Base-by-base conservation (phyloP, 2,329 filamentous ascomycete genomes). In the Trichophyton simii region DNA sequence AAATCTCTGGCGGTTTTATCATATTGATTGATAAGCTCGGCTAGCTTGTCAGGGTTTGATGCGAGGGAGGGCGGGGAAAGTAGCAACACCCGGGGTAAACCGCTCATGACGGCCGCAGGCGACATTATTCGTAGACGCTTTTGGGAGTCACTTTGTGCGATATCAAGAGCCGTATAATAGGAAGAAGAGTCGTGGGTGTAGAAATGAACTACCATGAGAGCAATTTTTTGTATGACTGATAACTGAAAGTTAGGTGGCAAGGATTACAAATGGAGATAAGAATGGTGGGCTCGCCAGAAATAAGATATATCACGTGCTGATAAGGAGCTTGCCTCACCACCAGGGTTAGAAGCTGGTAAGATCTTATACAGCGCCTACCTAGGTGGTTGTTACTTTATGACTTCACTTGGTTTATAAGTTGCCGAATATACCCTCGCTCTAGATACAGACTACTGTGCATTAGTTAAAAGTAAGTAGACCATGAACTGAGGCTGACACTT, bases 41-140 rank as follows among this genome's bases (percentile, higher is more conserved):
- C 82, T 66, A 97, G 81, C 68, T 85, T 85, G 67, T 89, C 86
- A 67, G 91, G 89, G 75, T 95, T 87, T 61, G 89, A 84, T 67
- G 94, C 87, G 68, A 97, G 83, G 25, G 91, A 95, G 11, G 94
- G 91, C 60, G 94, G 92, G 36, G 92, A 91, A 64, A 97, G 86
- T 46, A 96, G 85, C 65, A 96, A 86, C 36, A 87, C 92, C 73
- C 86, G 84, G 63, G 73, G 68, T 58, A 59, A 44, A 22, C 34
- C 28, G n/a, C 44, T n/a, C 60, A 62, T 62, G 28, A 48, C 36
- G 25, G 28, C 18, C 11, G 34, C 18, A 28, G 59, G 18, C 7
- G 59, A 36, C 55, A 46, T 46, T 36, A 18, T 15, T 36, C 28
- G 3, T 8, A 15, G 5, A 36, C 25, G 7, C 18, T n/a, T 28